These are phyloP conservation scores for Ambrosiella cleistominuta DNA, from an alignment of 2,329 filamentous ascomycete genomes.

Conservation along the genomic window DNA sequence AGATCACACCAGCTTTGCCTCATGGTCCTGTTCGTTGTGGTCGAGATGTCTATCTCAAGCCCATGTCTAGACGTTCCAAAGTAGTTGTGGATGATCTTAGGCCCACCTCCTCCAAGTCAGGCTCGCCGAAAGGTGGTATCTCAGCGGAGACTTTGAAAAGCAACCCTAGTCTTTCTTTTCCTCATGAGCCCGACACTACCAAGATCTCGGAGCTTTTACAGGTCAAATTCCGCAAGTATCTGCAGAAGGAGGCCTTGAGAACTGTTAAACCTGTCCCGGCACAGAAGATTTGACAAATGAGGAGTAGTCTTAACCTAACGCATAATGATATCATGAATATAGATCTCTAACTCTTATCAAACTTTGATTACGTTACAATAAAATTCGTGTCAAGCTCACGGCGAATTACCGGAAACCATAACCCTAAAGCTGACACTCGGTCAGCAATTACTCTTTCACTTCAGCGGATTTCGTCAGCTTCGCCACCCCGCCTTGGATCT, in stretches of 20 bases:
- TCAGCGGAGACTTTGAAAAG: background rate
- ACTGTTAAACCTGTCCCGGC: conserved; percentile 1
- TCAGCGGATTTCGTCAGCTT: background rate
- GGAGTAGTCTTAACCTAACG: background rate
- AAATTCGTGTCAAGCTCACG: too few relatives aligned
- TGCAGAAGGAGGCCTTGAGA: conserved; percentile 8
- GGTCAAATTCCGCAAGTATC: conserved; percentile 5
- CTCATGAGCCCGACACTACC: conserved; percentile 9
- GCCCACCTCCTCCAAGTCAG: background rate
- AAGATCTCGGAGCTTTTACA: conserved; percentile 4
- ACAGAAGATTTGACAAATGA: background rate
- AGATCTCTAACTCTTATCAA: background rate
- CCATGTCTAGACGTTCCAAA: conserved; percentile 10
- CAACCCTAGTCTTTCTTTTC: conserved; percentile 8
- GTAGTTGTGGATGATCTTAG: background rate
- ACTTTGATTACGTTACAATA: background rate
- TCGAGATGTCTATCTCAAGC: conserved; percentile 12
- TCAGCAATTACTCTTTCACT: too few relatives aligned
- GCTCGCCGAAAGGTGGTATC: background rate
- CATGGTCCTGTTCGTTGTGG: conserved; percentile 8
- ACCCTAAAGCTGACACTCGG: background rate
- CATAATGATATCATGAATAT: background rate
- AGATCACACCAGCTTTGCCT: conserved; percentile 10
- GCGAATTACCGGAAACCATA: background rate
- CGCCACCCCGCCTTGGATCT: background rate